Evolutionary conservation across 1,139 yeast genomes (phyloP).

Genomic region (Diutina mesorugosa): DNA sequence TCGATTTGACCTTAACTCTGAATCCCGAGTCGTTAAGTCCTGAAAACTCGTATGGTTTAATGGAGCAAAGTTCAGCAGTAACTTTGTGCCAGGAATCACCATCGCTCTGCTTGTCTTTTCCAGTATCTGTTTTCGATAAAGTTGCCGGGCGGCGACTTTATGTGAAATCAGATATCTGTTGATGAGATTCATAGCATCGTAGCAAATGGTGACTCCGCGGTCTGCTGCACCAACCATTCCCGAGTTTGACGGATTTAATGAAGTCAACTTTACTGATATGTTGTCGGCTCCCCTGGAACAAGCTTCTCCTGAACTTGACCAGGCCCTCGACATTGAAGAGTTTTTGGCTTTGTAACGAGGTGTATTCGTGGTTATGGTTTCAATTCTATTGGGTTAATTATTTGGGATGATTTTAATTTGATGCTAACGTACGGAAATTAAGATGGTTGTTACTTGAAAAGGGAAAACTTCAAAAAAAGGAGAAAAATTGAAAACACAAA

Average conservation of each 20-base stretch:
- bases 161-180: constrained; percentile 9
- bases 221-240: constrained; percentile 33
- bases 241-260: constrained; percentile 9
- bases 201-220: constrained; percentile 17
- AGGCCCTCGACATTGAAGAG: constrained; percentile 14
- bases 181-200: constrained; percentile 23
- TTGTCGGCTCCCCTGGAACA: constrained; percentile 6
- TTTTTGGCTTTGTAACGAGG: constrained; percentile 13
- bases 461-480: neutral
- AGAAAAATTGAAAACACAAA: neutral
- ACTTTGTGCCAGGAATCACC: constrained; percentile 21
- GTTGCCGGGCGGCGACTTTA: constrained; percentile 11
- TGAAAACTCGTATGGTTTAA: constrained; percentile 7
- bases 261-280: constrained; percentile 8
- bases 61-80: constrained; percentile 43
- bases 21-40: constrained; percentile 8
- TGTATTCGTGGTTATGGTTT: neutral
- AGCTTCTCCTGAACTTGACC: constrained; percentile 5
- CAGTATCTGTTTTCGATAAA: neutral
- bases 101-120: constrained; percentile 22
- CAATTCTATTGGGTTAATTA: constrained; percentile 2
- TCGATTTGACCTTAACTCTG: constrained; percentile 23
- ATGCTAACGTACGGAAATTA: neutral
- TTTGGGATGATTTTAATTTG: constrained; percentile 1
- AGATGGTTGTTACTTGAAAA: neutral